Evolutionary conservation across 2,329 filamentous ascomycete species (phyloP), one percentile per base, ranked within the genome.

Genomic region (Cercospora janseana): DNA sequence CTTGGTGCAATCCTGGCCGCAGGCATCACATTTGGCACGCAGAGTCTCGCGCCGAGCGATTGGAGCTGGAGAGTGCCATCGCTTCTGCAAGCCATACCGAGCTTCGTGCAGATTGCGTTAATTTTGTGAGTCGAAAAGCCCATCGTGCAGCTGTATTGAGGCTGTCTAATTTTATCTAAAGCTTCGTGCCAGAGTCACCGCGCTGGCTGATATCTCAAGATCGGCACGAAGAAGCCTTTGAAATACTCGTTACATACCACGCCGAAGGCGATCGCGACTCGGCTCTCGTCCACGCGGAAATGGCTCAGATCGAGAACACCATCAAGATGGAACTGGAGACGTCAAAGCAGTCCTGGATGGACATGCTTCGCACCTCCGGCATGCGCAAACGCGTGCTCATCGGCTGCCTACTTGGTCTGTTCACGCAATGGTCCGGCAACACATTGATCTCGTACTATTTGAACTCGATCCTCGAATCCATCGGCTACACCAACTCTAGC

Each of bases 231-330:
- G 78, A 72, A 57, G 78, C 69, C 38, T 70, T 72, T 31, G 69
- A 70, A 12, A 75, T 79, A 10, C 73, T 80, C 4, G 74, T 77
- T 44, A 79, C 80, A 62, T 80, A 82, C 63, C 83, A 86, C 60
- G 80, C 76, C 15, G 80, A 81, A 15, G 82, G 82, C 24, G 73
- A 83, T 59, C 65, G 63, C 48, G 72, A 78, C 63, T 79, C 85
- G 59, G 65, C 78, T 3, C 79, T 80, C 1, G 83, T 87, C 6
- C 79, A 83, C 59, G 82, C 83, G 62, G 81, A 87, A 65, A 84
- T 76, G 65, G 76, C 75, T 8, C 79, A 86, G 62, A 85, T 85
- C 56, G 70, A 76, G 44, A 72, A 75, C 3, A 79, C 80, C 0
- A 77, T 83, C 61, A 71, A 73, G 29, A 58, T 79, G 0, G 80